Base-by-base conservation (phyloP, 371 early-diverging fungal genomes). In the Apophysomyces trapeziformis region DNA sequence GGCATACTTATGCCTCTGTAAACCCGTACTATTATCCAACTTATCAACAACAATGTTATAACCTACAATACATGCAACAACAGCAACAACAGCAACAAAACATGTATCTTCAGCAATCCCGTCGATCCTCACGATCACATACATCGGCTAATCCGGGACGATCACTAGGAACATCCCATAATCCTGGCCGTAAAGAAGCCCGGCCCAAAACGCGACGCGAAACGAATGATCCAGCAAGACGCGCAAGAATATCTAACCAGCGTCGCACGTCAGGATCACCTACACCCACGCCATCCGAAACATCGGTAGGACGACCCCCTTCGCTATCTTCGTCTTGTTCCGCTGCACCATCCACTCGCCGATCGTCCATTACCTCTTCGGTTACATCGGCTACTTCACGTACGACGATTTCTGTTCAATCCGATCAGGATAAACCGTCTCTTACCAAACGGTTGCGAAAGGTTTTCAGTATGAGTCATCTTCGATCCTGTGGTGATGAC, bases 391-490 rank as follows among this genome's bases (percentile, higher is more conserved):
- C 82, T 1, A 38, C 50, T 16, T 60, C 38, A 26, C 66, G 60
- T 5, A 47, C 54, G 38, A 61, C 72, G n/a, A 58, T 67, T 32
- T 73, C 77, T 26, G 69, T 73, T 21, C 73, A 66, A 9, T 72
- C 72, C 5, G 67, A 70, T 41, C 68, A 68, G 68, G 73, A 75
- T 46, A 83, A 83, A 57, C 39, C 72, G 57, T 80, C 84, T 0
- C 58, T 83, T 13, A 72, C 79, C 32, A 80, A 80, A 64, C 72
- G 75, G n/a, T 68, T 83, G 12, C 77, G 84, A 8, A 77, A 79
- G 44, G 84, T 83, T 8, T 83, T 83, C 38, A 83, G 84, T 50
- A 80, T 83, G 81, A 72, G 69, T 58, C 79, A 73, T 41, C 57
- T 79, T 5, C 65, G 69, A 21, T 61, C 72, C 21, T 60, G 32